Percentiles rank a stretch among this genome's conserved stretches.
Conservation (phyloP, 1,284 basidiomycete species). For the Leucoagaricus sp. region DNA sequence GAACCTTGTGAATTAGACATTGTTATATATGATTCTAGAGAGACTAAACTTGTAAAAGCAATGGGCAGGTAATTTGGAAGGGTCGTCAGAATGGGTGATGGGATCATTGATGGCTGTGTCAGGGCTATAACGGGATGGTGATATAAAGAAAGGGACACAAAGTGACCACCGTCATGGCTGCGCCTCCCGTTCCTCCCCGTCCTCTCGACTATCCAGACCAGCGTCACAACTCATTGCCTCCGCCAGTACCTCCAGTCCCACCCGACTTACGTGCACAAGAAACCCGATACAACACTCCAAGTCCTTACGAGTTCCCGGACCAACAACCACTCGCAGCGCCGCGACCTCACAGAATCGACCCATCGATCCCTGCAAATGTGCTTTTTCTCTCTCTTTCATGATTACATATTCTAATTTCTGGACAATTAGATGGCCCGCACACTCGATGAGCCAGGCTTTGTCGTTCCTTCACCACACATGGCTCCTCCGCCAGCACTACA, state of each 20-base stretch:
- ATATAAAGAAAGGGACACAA: background rate
- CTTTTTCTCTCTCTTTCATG: slow-evolving; percentile 27
- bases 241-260: slow-evolving; percentile 26
- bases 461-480: slow-evolving; percentile 28
- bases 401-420: slow-evolving; percentile 1
- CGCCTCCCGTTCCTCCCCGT: slow-evolving; percentile 27
- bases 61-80: background rate
- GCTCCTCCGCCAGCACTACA: slow-evolving; percentile 22
- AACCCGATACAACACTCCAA: slow-evolving; percentile 23
- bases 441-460: slow-evolving; percentile 23
- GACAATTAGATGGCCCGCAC: slow-evolving; percentile 47
- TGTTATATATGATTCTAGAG: background rate
- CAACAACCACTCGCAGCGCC: slow-evolving; percentile 65
- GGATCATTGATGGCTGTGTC: slow-evolving; percentile 1
- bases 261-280: slow-evolving; percentile 23
- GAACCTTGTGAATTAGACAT: background rate
- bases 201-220: slow-evolving; percentile 16
- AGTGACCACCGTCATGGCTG: slow-evolving; percentile 18
- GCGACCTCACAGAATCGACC: slow-evolving; percentile 64
- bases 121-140: background rate
- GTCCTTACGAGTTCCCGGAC: slow-evolving; percentile 23
- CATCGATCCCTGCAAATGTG: slow-evolving; percentile 64
- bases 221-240: slow-evolving; percentile 17
- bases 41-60: background rate
- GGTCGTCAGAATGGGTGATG: background rate